These are phyloP conservation scores for Vaccinium myrtillus DNA, from an alignment of 148 eudicot genomes.

Conservation along the genomic window DNA sequence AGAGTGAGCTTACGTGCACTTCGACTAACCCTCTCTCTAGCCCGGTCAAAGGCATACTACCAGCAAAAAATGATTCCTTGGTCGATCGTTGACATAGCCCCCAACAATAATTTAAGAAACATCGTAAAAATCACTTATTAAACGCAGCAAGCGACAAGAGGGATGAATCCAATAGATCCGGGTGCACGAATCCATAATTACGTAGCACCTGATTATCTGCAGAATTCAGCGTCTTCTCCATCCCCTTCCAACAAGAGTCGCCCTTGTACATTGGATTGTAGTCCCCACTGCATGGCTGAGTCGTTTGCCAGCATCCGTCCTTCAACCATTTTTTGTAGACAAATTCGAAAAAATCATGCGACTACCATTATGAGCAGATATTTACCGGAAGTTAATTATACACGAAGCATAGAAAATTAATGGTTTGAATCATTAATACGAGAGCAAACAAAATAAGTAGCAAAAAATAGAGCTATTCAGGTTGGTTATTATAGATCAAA, in stretches of 20 bases:
- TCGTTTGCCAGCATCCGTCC: neutral
- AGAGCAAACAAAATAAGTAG: neutral
- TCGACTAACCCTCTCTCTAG: too few species aligned
- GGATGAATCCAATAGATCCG: slow-evolving; percentile 19
- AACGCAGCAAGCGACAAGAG: slow-evolving; percentile 4
- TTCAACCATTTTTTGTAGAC: neutral
- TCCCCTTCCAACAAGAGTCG: slow-evolving; percentile 23
- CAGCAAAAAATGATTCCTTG: too few species aligned
- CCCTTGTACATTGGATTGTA: slow-evolving; percentile 16
- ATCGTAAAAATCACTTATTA: neutral
- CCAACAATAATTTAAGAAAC: neutral
- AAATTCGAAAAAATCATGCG: too few species aligned
- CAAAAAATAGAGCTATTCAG: neutral
- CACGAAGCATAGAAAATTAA: too few species aligned
- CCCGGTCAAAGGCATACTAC: too few species aligned
- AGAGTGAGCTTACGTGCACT: too few species aligned
- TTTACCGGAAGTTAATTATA: too few species aligned
- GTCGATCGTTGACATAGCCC: neutral
- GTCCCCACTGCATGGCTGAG: slow-evolving; percentile 27
- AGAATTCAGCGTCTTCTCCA: slow-evolving; percentile 25
- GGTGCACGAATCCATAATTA: slow-evolving; percentile 19
- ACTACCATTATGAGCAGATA: too few species aligned
- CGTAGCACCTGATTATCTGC: slow-evolving; percentile 30
- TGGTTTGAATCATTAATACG: neutral
- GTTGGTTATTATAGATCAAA: neutral